Evolutionary conservation across 2,329 filamentous ascomycete species (phyloP), one percentile per base, ranked within the genome.

Genomic region (Cylindrodendrum hubeiense): DNA sequence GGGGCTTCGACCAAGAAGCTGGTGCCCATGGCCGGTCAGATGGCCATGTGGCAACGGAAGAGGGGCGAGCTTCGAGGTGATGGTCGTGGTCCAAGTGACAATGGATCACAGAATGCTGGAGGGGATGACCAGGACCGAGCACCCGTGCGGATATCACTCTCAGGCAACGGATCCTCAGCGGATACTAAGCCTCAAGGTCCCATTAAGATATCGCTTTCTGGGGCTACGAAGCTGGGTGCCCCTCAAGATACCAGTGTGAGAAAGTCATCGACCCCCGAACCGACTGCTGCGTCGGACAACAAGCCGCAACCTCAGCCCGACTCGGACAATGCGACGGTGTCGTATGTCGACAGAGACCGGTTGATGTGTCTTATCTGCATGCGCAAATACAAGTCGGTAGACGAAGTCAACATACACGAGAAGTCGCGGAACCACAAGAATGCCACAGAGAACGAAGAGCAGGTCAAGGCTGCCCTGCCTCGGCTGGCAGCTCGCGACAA

Each of bases 331-430:
- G 24, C 53, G 7, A 19, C 64, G 60, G 67, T 78, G 6, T 90
- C 89, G 0, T 93, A 87, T 68, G 86, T 88, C 6, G 89, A 93
- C 65, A 78, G 84, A 22, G 84, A 84, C 2, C 84, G 79, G 34
- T 70, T 84, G 17, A 81, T 81, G 77, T 84, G 82, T 59, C 74
- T 83, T 21, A 78, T 84, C 53, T 84, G 82, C 67, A 82, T 82
- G 81, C 81, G 80, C 70, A 82, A 82, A 63, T 84, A 83, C 74
- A 83, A 83, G 63, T 81, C 79, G 1, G 57, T 78, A 4, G 80
- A 82, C 22, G 81, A 84, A 58, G 77, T 83, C 30, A 71, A 79
- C 66, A 81, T 79, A 8, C 82, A 84, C 70, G 81, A 83, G 60
- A 79, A 76, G 57, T 83, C 81, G 1, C 76, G 78, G 12, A 82